phyloP scores from a whole-genome alignment of 257 asterid species.

The Forsythia suspensa region DNA sequence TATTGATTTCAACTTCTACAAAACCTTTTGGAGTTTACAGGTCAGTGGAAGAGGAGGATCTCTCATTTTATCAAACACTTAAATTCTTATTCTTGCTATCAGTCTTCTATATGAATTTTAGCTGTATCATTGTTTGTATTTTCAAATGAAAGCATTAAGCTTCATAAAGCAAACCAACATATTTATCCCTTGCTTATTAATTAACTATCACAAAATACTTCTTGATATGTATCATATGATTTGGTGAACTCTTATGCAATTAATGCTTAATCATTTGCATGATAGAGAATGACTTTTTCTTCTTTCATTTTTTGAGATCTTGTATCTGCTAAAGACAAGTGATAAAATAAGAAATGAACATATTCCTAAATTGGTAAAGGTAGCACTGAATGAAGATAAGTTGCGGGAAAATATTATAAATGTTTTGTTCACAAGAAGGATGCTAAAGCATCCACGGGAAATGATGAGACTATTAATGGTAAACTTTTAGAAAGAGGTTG shows the following conservation, averaged over 20 bases:
- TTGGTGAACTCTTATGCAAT: neutral
- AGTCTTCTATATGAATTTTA: neutral
- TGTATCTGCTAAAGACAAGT: neutral
- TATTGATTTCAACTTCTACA: slow-evolving; percentile 93
- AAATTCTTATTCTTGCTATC: slow-evolving; percentile 8
- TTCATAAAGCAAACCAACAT: neutral
- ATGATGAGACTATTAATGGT: neutral
- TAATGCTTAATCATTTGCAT: neutral
- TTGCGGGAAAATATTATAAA: neutral
- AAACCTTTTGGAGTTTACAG: slow-evolving; percentile 99
- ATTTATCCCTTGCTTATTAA: slow-evolving; percentile 5
- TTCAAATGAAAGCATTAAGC: slow-evolving; percentile 7
- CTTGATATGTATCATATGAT: neutral
- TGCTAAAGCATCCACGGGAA: neutral
- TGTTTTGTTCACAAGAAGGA: neutral
- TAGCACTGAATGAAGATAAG: neutral
- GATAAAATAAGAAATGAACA: neutral
- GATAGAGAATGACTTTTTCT: neutral
- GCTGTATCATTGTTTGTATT: slow-evolving; percentile 7
- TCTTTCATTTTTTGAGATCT: neutral
- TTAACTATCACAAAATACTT: neutral
- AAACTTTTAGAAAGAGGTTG: neutral
- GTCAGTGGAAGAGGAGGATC: slow-evolving; percentile 41
- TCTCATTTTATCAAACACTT: slow-evolving; percentile 9
- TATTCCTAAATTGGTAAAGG: neutral